phyloP scores from a whole-genome alignment of 1,284 basidiomycete genomes.

The Chalciporus piperatoides region DNA sequence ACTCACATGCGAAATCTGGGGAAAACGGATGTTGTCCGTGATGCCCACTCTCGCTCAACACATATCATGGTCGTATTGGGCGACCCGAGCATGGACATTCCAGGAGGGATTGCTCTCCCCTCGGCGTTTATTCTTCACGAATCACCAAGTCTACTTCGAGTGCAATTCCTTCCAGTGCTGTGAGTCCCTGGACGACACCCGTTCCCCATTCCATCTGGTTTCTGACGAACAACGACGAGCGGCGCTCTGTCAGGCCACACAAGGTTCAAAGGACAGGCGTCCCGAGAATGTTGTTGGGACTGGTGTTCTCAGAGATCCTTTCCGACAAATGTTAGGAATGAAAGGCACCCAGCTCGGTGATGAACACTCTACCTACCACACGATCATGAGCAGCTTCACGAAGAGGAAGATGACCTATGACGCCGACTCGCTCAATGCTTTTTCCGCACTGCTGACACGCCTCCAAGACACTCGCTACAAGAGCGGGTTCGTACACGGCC shows the following conservation, averaged over 20 bases:
- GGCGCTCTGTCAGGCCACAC: background rate
- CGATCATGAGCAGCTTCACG: slow-evolving; percentile 7
- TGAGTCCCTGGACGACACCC: background rate
- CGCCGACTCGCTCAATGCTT: slow-evolving; percentile 15
- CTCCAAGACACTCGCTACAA: slow-evolving; percentile 7
- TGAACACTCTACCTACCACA: no score
- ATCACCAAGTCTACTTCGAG: slow-evolving; percentile 24
- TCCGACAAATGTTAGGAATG: background rate
- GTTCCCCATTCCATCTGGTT: background rate
- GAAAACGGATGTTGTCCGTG: slow-evolving; percentile 8
- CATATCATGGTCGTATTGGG: slow-evolving; percentile 12
- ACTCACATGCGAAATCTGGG: slow-evolving; percentile 1
- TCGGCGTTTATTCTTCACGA: slow-evolving; percentile 22
- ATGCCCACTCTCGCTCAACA: slow-evolving; percentile 15
- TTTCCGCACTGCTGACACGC: slow-evolving; percentile 12
- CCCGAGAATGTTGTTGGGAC: background rate
- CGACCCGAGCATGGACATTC: slow-evolving; percentile 16
- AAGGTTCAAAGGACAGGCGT: background rate
- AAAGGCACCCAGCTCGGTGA: background rate
- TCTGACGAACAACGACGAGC: background rate
- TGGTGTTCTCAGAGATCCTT: slow-evolving; percentile 3
- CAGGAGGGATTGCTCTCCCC: slow-evolving; percentile 21
- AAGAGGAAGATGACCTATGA: slow-evolving; percentile 10
- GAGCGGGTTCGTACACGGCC: slow-evolving; percentile 16
- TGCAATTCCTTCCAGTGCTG: slow-evolving; percentile 10